These are phyloP conservation scores for Irpex sp. DNA, from an alignment of 1,284 basidiomycete genomes.

Conservation along the genomic window DNA sequence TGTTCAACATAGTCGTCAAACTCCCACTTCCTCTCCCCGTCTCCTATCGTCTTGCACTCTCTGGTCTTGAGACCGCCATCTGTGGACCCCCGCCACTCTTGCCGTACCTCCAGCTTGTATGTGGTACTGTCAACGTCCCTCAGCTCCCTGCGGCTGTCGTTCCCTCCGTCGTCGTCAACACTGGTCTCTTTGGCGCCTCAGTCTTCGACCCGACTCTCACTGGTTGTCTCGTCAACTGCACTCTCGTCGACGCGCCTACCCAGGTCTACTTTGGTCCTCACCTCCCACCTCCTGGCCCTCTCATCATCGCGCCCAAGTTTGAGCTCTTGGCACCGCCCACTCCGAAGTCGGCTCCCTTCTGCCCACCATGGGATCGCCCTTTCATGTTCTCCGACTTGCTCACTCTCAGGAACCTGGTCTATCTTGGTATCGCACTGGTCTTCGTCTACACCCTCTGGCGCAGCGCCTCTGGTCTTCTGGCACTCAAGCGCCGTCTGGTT, in stretches of 20 bases:
- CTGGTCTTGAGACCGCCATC: too few relatives aligned
- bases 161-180: not conserved
- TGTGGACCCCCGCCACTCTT: too few relatives aligned
- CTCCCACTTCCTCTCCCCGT: too few relatives aligned
- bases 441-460: not conserved
- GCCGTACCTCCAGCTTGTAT: too few relatives aligned
- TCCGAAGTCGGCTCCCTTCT: not conserved
- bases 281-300: not conserved
- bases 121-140: too few relatives aligned
- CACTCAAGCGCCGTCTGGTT: not conserved
- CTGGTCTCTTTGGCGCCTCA: not conserved
- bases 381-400: not conserved
- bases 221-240: not conserved
- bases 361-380: not conserved
- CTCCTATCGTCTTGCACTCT: too few relatives aligned
- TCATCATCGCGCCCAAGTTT: not conserved
- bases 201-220: not conserved
- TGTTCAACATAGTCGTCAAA: too few relatives aligned
- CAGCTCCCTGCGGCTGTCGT: not conserved
- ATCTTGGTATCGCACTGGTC: not conserved
- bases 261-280: not conserved
- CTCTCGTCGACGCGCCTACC: not conserved
- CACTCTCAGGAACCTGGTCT: not conserved
- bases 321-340: not conserved
- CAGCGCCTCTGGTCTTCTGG: not conserved